A percentile compares a stretch with the other conserved stretches of the same genome.
These are phyloP conservation scores for Colletotrichum scovillei DNA, from an alignment of 2,329 filamentous ascomycete genomes.

Conservation along the genomic window DNA sequence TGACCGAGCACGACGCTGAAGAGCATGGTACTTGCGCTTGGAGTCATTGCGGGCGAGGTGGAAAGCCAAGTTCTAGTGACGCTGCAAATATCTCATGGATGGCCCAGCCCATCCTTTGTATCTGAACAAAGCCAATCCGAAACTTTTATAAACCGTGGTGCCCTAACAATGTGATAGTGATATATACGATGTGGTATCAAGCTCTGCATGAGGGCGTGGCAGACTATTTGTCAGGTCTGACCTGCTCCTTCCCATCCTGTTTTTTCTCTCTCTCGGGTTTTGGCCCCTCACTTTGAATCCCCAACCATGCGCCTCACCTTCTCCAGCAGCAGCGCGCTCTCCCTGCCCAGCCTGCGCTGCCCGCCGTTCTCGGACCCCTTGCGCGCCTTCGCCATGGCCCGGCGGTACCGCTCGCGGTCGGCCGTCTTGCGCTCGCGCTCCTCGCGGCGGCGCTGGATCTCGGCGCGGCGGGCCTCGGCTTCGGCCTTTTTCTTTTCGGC, in stretches of 20 bases:
- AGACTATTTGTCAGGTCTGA: not conserved
- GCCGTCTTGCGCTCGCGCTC: slow-evolving; percentile 75
- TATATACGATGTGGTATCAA: slow-evolving; percentile 26
- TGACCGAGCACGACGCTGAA: slow-evolving; percentile 4
- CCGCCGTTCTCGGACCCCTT: slow-evolving; percentile 71
- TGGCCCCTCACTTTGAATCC: slow-evolving; percentile 37
- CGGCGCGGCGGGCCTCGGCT: slow-evolving; percentile 54
- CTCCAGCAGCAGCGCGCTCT: slow-evolving; percentile 81
- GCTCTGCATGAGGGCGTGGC: not conserved
- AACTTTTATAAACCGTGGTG: not conserved
- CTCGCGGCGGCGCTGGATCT: slow-evolving; percentile 61
- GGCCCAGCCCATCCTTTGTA: slow-evolving; percentile 3
- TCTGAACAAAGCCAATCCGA: slow-evolving; percentile 5
- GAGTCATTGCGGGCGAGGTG: not conserved
- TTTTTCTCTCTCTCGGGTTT: not conserved
- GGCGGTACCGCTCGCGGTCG: slow-evolving; percentile 72
- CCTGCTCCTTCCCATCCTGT: not conserved
- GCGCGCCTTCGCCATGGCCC: slow-evolving; percentile 79
- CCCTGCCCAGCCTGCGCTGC: slow-evolving; percentile 82
- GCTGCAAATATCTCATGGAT: slow-evolving; percentile 21
- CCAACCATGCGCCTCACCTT: slow-evolving; percentile 80
- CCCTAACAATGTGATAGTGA: not conserved
- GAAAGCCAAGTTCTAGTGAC: slow-evolving; percentile 12
- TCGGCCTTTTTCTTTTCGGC: slow-evolving; percentile 57
- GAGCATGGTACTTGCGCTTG: slow-evolving; percentile 3